Evolutionary conservation across 78 protist genomes (phyloP), one percentile per base, ranked within the genome.

Genomic region (Thecamonas trahens): DNA sequence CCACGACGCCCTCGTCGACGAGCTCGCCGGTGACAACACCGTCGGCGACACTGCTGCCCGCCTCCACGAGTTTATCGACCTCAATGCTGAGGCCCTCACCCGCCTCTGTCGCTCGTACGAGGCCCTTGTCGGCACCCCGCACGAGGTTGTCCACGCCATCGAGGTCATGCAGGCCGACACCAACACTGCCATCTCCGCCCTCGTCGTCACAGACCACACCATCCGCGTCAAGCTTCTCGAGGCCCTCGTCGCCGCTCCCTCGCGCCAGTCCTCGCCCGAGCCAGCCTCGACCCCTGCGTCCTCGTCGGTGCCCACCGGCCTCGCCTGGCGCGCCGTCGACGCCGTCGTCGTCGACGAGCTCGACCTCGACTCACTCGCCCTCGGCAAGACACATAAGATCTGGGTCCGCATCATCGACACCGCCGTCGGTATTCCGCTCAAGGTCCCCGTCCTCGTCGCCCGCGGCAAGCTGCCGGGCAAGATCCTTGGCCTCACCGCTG

Each of bases 401-500:
- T 57, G 11, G n/a, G 34, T 34, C 37, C 6, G 11, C 22, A 6
- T 57, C 37, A 11, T 57, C 37, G 61, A 57, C 22, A 11, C 6
- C 37, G 6, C 61, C 34, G 11, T 57, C 45, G 6, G 24, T 11
- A 6, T 6, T 34, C 45, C 34, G 11, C 6, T 57, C 37, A 13
- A 6, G 22, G 37, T 57, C 11, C 61, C 61, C 34, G 37, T 57
- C 11, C 34, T 70, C 26, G 68, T 70, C 26, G 63, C 72, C 7
- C 3, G 13, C 24, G 77, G 77, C 22, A 28, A 8, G 9, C 2
- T 1, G 28, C 40, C 1, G 13, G 81, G 81, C 2, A 77, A 77
- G 18, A 22, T 67, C 38, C 47, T 76, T 9, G 81, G 81, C 38
- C 4, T 76, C 32, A 70, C 62, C 17, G 73, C 76, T 2, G 77